Evolutionary conservation across 768 basidiomycete genomes (phyloP).

Genomic region (Suillus bovinus): DNA sequence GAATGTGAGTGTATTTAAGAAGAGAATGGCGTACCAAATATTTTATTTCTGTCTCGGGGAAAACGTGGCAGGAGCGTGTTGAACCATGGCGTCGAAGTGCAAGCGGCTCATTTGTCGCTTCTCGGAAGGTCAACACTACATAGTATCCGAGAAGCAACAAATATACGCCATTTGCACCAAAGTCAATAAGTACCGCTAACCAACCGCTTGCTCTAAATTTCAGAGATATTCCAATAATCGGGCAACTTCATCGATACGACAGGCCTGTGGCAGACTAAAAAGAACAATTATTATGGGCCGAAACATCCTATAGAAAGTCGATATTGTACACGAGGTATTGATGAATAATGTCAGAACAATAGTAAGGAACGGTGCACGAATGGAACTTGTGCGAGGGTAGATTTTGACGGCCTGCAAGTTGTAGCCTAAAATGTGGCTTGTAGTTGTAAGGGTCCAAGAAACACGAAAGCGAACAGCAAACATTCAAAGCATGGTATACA

Average conservation of each 20-base stretch:
- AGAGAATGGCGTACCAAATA: background rate
- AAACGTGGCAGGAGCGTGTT: conserved; percentile 3
- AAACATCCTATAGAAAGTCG: background rate
- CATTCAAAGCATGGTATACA: background rate
- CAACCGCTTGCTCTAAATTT: background rate
- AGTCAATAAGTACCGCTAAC: background rate
- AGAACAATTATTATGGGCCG: background rate
- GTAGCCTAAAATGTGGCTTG: conserved; percentile 7
- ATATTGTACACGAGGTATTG: conserved; percentile 4
- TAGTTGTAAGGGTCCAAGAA: conserved; percentile 2
- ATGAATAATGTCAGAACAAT: background rate
- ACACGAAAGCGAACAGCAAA: background rate
- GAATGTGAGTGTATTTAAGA: background rate
- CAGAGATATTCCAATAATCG: background rate
- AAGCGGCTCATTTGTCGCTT: background rate
- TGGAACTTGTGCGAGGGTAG: background rate
- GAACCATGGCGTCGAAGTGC: background rate
- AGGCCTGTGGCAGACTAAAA: background rate
- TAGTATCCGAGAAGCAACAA: no score
- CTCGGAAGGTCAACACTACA: background rate
- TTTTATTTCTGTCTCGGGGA: background rate
- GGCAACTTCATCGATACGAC: background rate
- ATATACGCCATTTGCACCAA: no score
- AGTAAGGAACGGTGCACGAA: background rate
- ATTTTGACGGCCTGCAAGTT: background rate